Evolutionary conservation across 2,329 filamentous ascomycete species (phyloP), one percentile per base, ranked within the genome.

Genomic region (Bipolaris zeicola): DNA sequence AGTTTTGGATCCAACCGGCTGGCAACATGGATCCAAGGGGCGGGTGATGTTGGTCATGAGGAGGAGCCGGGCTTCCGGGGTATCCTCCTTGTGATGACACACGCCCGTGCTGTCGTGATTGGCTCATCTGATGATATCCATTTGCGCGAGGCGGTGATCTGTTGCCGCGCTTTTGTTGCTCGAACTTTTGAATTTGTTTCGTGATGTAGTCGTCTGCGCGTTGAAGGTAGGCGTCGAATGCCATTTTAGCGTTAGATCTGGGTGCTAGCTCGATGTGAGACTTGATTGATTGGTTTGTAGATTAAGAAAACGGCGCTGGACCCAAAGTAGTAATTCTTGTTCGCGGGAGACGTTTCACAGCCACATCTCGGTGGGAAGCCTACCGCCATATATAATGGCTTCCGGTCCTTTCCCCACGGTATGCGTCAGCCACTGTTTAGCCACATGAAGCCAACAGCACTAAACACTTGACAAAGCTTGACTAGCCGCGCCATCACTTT

Each of bases 1-100:
- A 89, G 70, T 87, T 82, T 18, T 85, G 79, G 28, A 78, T 75
- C 87, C 87, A 89, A 61, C 86, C 87, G 10, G 60, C 58, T 1
- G 69, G 67, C 44, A 28, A 78, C 68, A 7, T 86, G 78, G 13
- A 33, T 14, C n/a, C 51, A 55, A 58, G 11, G 55, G 56, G 18
- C 62, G 65, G 18, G 61, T 11, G 63, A n/a, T 65, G 63, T 39
- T 46, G 55, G 53, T 47, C 51, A 38, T 8, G 52, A 46, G 39
- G 50, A 14, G 42, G 54, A 26, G 24, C 52, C 18, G 58, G 54
- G 38, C 50, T 60, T 16, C 47, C 34, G 6, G 52, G 37, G 11
- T 47, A 47, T 10, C 53, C 42, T 14, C 43, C 39, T 37, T 58
- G 58, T 20, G 47, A 58, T 14, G 52, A 28, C 26, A 31, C 36